These are phyloP conservation scores for Mimosa pudica DNA, from an alignment of 306 rosid species.

Conservation along the genomic window DNA sequence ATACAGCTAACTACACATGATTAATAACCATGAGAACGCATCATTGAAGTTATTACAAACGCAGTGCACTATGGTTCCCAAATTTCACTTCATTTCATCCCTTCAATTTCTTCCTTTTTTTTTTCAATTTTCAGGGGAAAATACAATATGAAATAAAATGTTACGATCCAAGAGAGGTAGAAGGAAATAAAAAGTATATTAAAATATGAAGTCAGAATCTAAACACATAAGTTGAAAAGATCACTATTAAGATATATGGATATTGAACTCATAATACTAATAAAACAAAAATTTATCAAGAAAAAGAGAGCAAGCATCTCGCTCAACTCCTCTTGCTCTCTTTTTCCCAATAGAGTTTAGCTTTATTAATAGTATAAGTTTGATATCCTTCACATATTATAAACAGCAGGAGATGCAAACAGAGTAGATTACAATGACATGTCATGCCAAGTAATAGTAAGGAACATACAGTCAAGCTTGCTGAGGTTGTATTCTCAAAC, in stretches of 20 bases:
- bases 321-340: too few species aligned
- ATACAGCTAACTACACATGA: neutral
- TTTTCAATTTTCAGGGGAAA: neutral
- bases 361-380: too few species aligned
- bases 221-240: too few species aligned
- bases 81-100: neutral
- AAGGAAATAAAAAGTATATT: too few species aligned
- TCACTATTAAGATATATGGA: too few species aligned
- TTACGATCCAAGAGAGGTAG: neutral
- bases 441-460: conserved; percentile 8
- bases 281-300: too few species aligned
- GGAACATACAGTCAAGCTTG: conserved; percentile 80
- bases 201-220: too few species aligned
- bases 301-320: too few species aligned
- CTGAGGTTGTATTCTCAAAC: conserved; percentile 87
- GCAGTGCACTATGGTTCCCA: neutral
- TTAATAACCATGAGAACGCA: conserved; percentile 1
- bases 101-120: neutral
- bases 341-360: too few species aligned
- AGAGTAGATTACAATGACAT: neutral
- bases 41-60: neutral
- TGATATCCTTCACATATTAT: neutral
- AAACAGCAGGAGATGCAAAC: neutral
- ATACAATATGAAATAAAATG: neutral
- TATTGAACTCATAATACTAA: too few species aligned